Conservation (phyloP, 2,329 filamentous ascomycete species). For the Aureobasidium sp. region DNA sequence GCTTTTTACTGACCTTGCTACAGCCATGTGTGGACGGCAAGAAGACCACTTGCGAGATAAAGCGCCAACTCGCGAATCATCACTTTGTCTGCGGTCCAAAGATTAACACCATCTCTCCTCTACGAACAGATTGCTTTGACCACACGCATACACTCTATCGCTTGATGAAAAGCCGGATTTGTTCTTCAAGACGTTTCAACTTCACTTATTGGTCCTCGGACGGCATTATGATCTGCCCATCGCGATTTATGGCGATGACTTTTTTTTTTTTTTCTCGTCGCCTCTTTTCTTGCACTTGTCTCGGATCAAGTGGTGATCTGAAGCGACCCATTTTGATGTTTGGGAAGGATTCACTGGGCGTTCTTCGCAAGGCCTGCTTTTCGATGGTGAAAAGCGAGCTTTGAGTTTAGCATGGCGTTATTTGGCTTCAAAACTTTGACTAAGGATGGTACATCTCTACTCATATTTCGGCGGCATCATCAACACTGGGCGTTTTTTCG, state of each 20-base stretch:
- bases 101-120: neutral
- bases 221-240: neutral
- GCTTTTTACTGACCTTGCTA: constrained; percentile 13
- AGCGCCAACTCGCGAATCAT: neutral
- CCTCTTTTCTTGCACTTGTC: neutral
- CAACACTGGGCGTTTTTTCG: neutral
- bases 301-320: constrained; percentile 1
- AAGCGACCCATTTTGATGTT: neutral
- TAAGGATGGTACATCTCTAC: neutral
- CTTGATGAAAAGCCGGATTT: neutral
- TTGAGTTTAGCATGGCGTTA: constrained; percentile 12
- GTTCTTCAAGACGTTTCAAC: neutral
- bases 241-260: neutral
- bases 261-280: neutral
- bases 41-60: constrained; percentile 28
- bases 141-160: neutral
- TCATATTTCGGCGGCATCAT: constrained; percentile 6
- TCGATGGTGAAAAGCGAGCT: neutral
- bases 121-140: neutral
- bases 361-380: constrained; percentile 2
- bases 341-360: constrained; percentile 6
- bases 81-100: neutral
- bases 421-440: neutral
- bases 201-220: constrained; percentile 5
- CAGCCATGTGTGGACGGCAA: constrained; percentile 41